phyloP scores from a whole-genome alignment of 257 asterid species.

The Galeopsis tetrahit region DNA sequence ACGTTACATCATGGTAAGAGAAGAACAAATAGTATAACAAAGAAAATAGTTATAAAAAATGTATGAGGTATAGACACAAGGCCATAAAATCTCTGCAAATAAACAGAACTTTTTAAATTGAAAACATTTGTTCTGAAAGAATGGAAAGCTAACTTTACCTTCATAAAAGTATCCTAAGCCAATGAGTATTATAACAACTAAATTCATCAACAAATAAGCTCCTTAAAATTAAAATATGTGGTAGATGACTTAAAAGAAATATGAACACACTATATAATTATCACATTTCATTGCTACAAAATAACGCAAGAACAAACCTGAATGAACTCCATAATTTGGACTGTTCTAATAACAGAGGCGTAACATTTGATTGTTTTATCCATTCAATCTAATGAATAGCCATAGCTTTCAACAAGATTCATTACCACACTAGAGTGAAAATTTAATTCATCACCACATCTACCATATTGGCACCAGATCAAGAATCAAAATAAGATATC shows the following conservation, averaged over 20 bases:
- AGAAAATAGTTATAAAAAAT: not conserved
- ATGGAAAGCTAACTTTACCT: not conserved
- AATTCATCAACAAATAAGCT: constrained; percentile 9
- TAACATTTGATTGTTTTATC: not conserved
- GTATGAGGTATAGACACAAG: not conserved
- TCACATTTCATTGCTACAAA: constrained; percentile 2
- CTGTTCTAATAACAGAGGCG: not conserved
- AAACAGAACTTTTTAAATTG: constrained; percentile 2
- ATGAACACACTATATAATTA: not conserved
- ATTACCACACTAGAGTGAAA: not conserved
- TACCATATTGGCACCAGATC: not conserved
- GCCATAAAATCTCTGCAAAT: not conserved
- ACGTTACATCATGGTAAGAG: not conserved
- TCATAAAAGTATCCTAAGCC: not conserved
- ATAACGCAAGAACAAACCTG: not conserved
- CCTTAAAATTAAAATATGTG: not conserved
- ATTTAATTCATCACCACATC: not conserved
- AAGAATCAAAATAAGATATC: not conserved
- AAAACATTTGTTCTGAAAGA: not conserved
- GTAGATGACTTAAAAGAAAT: not conserved
- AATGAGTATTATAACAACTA: not conserved
- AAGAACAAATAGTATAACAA: constrained; percentile 6
- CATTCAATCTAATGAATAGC: not conserved
- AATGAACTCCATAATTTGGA: not conserved
- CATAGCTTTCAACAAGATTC: not conserved